These are phyloP conservation scores for Plicaturopsis crispa DNA, from an alignment of 768 basidiomycete species.

Conservation along the genomic window DNA sequence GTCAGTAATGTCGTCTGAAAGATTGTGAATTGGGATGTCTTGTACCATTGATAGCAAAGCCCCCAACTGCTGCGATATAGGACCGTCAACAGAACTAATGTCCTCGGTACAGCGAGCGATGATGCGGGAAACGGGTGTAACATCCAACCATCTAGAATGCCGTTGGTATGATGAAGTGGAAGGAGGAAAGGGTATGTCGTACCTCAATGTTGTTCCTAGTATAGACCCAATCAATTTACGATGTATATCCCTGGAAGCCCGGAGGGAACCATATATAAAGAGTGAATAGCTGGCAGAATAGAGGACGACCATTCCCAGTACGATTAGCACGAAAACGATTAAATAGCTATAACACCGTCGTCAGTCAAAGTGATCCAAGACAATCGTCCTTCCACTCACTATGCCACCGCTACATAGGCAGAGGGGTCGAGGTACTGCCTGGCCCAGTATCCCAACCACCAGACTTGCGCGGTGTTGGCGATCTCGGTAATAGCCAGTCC, in stretches of 20 bases:
- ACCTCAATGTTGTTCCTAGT: slow-evolving; percentile 33
- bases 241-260: slow-evolving; percentile 31
- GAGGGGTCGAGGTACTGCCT: slow-evolving; percentile 19
- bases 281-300: slow-evolving; percentile 17
- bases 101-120: slow-evolving; percentile 43
- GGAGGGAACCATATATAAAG: slow-evolving; percentile 24
- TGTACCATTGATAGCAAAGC: slow-evolving; percentile 7
- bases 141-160: slow-evolving; percentile 39
- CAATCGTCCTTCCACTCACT: slow-evolving; percentile 16
- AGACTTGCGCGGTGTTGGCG: slow-evolving; percentile 19
- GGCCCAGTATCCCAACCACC: slow-evolving; percentile 36
- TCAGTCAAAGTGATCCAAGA: no score
- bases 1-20: no score
- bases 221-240: slow-evolving; percentile 23
- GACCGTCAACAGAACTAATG: slow-evolving; percentile 22
- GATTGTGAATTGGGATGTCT: slow-evolving; percentile 15
- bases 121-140: slow-evolving; percentile 40
- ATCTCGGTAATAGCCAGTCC: slow-evolving; percentile 15
- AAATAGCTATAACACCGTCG: slow-evolving; percentile 22
- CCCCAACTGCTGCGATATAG: slow-evolving; percentile 2
- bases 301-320: slow-evolving; percentile 12
- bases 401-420: slow-evolving; percentile 16
- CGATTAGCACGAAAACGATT: slow-evolving; percentile 20
- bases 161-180: no score
- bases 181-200: slow-evolving; percentile 2